Evolutionary conservation across 345 rosid species (phyloP), one percentile per base, ranked within the genome.

Genomic region (Cochlearia excelsa): DNA sequence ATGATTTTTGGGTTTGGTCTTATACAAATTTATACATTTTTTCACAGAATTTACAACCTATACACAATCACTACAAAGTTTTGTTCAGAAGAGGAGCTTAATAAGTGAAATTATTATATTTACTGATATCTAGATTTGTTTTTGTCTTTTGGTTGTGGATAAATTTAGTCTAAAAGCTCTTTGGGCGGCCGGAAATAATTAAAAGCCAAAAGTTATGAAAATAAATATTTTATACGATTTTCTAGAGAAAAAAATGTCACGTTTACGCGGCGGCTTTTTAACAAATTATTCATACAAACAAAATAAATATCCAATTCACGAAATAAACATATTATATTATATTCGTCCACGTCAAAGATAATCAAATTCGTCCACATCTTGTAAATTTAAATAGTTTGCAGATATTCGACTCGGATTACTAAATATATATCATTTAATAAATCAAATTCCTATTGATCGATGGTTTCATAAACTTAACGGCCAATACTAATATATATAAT

Each of bases 141-240:
- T 54, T n/a, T 26, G 57, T 31, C 37, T 26, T 52, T 61, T 3
- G 10, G 9, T 37, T 50, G 10, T 43, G 46, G 59, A 10, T 56
- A 50, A 49, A 69, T 63, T 70, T 57, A 57, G 65, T 48, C 65
- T 37, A 48, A 49, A 62, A 37, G 4, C 48, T 57, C 43, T 49
- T 56, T 57, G 50, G 65, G 48, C 65, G 69, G 65, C 69, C 65
- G 50, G 47, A 70, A 60, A 46, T 37, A 46, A 53, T 26, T 31
- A 39, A 70, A 51, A 45, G 44, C 48, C 37, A 44, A 63, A 63
- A 57, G 65, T 57, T 54, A 38, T 4, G 30, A 45, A 45, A 10
- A 57, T 7, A 0, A 35, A 56, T 56, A 48, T 43, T 10, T 30
- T 51, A 63, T 63, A 57, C 61, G 62, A 5, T 46, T 53, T 54